Conservation (phyloP, 345 rosid genomes). For the Moricandia arvensis region DNA sequence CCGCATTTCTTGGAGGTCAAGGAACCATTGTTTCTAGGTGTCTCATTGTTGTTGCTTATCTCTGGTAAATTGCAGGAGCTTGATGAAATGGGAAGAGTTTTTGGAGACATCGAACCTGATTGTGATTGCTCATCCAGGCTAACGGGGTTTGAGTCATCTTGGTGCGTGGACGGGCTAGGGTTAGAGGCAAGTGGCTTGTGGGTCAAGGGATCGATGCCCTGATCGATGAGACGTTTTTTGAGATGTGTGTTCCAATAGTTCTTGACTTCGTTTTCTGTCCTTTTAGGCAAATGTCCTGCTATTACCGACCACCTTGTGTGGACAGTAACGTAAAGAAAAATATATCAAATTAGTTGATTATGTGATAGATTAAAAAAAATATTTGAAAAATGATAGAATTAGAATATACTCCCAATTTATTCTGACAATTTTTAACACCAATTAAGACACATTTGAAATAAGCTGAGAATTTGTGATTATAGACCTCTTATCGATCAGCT, state of each 20-base stretch:
- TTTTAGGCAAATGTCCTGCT: conserved; percentile 56
- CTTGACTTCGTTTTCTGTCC: conserved; percentile 72
- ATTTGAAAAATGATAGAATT: too few relatives aligned
- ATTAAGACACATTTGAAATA: not conserved
- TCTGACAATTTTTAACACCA: not conserved
- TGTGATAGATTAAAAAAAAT: too few relatives aligned
- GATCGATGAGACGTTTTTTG: conserved; percentile 61
- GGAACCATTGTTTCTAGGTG: conserved; percentile 11
- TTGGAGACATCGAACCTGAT: conserved; percentile 20
- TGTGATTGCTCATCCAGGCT: conserved; percentile 12
- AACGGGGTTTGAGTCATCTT: conserved; percentile 7
- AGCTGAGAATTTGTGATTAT: too few relatives aligned
- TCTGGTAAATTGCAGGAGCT: conserved; percentile 3
- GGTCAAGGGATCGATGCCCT: conserved; percentile 73
- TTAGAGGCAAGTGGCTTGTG: conserved; percentile 48
- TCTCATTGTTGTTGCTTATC: conserved; percentile 6
- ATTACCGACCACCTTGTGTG: conserved; percentile 71
- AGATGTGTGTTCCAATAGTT: conserved; percentile 68
- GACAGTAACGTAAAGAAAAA: not conserved
- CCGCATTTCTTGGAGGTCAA: conserved; percentile 28
- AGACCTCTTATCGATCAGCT: too few relatives aligned
- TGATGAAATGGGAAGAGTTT: conserved; percentile 7
- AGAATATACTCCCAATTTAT: not conserved
- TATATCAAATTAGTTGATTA: not conserved
- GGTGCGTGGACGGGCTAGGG: not conserved